phyloP scores from a whole-genome alignment of 257 asterid genomes.

The Petunia axillaris region DNA sequence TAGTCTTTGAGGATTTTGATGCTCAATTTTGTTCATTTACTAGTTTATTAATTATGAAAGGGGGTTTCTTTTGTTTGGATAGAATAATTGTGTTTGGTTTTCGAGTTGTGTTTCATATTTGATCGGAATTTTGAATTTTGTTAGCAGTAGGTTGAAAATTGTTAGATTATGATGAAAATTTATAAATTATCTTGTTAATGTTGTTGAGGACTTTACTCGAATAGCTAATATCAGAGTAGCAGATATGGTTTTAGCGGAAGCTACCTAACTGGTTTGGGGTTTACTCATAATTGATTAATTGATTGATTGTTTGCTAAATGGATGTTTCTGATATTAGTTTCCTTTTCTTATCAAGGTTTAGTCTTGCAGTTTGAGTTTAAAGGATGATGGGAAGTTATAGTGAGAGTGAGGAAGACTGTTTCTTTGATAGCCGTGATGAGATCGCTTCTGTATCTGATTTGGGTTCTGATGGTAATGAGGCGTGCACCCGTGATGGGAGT shows the following conservation, averaged over 20 bases:
- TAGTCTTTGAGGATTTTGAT: not conserved
- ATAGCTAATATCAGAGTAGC: no score
- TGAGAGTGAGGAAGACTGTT: constrained; percentile 55
- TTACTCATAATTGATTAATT: not conserved
- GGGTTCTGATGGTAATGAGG: constrained; percentile 55
- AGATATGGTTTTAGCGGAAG: no score
- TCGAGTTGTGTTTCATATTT: not conserved
- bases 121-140: not conserved
- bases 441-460: constrained; percentile 49
- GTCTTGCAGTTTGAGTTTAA: constrained; percentile 39
- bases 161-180: no score
- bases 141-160: no score
- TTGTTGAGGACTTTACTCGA: no score
- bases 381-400: constrained; percentile 47
- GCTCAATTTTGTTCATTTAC: not conserved
- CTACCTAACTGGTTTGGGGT: not conserved
- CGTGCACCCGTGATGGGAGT: constrained; percentile 41
- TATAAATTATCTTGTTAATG: no score
- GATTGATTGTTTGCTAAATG: constrained; percentile 18
- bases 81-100: not conserved
- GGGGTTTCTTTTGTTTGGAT: not conserved
- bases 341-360: constrained; percentile 27
- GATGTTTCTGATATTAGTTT: constrained; percentile 26
- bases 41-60: not conserved
- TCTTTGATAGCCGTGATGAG: constrained; percentile 65